These are phyloP conservation scores for Capsicum pubescens DNA, from an alignment of 257 asterid species.

Conservation along the genomic window DNA sequence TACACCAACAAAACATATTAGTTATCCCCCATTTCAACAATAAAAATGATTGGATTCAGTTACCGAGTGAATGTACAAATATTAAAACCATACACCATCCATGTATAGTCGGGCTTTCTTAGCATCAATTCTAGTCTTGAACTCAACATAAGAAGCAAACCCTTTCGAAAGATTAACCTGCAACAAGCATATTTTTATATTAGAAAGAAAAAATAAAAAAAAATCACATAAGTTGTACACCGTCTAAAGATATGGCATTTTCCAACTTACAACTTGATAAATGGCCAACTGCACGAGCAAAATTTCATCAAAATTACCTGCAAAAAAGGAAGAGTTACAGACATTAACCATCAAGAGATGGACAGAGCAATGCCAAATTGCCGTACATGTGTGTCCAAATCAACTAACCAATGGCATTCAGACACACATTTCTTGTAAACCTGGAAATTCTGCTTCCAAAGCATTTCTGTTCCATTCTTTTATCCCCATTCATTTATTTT, in stretches of 20 bases:
- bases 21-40: background rate
- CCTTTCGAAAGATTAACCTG: slow-evolving; percentile 97
- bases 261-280: slow-evolving; percentile 69
- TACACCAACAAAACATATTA: slow-evolving; percentile 29
- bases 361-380: background rate
- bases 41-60: background rate
- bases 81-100: slow-evolving; percentile 79
- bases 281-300: slow-evolving; percentile 80
- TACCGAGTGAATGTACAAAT: background rate
- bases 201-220: background rate
- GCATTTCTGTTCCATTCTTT: background rate
- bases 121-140: slow-evolving; percentile 91
- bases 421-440: background rate
- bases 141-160: slow-evolving; percentile 82
- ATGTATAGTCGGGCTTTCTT: slow-evolving; percentile 84
- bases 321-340: slow-evolving; percentile 22
- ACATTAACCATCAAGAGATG: background rate
- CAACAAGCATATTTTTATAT: slow-evolving; percentile 26
- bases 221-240: background rate
- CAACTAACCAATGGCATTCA: background rate
- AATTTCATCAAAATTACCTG: slow-evolving; percentile 97
- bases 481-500: background rate
- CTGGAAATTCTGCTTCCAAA: background rate
- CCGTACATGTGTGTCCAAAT: background rate
- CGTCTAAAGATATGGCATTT: slow-evolving; percentile 5